phyloP scores from a whole-genome alignment of 228 moss, liverwort and hornwort species.

The Sphagnum fallax region DNA sequence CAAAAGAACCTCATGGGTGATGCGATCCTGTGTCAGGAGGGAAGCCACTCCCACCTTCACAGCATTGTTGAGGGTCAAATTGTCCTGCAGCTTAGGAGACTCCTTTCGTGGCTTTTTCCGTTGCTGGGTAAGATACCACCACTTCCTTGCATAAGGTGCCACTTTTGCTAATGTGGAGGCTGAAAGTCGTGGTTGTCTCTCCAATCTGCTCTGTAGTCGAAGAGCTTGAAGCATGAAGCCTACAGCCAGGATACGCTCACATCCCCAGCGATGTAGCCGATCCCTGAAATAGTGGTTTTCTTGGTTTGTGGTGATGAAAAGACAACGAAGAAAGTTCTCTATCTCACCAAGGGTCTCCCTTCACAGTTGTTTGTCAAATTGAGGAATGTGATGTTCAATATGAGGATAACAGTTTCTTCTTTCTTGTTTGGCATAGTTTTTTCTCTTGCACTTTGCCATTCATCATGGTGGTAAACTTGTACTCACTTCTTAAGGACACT shows the following conservation, averaged over 20 bases:
- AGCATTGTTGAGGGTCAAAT: constrained; percentile 2
- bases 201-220: constrained; percentile 13
- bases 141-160: constrained; percentile 47
- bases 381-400: neutral
- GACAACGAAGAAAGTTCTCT: no score
- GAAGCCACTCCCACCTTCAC: neutral
- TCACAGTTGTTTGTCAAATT: neutral
- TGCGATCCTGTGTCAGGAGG: constrained; percentile 4
- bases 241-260: constrained; percentile 28
- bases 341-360: neutral
- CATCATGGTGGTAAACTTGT: no score
- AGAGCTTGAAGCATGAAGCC: constrained; percentile 38
- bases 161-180: constrained; percentile 16
- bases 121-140: constrained; percentile 40
- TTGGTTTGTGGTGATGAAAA: no score
- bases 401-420: no score
- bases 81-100: constrained; percentile 2
- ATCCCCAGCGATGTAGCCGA: constrained; percentile 29
- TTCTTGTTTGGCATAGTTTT: no score
- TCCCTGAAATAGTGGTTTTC: constrained; percentile 5
- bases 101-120: constrained; percentile 14
- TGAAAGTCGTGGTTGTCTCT: neutral
- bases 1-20: constrained; percentile 25
- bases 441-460: no score
- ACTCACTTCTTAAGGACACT: no score